These are phyloP conservation scores for Candida suzukii DNA, from an alignment of 805 yeast genomes.

Conservation along the genomic window DNA sequence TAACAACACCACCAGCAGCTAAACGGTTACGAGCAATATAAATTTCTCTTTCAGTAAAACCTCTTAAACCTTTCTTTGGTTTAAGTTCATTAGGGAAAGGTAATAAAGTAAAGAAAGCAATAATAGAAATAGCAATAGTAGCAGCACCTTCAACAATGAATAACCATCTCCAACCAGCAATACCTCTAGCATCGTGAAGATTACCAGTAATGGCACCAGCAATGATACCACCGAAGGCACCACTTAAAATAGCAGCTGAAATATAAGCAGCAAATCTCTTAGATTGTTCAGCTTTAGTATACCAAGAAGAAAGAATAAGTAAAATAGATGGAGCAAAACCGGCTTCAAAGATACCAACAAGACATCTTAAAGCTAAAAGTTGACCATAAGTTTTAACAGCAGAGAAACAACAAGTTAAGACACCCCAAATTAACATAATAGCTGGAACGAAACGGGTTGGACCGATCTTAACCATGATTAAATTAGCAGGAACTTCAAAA, in stretches of 20 bases:
- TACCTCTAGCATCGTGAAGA: conserved; percentile 37
- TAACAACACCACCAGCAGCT: conserved; percentile 44
- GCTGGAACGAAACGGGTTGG: conserved; percentile 32
- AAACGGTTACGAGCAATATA: conserved; percentile 43
- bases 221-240: conserved; percentile 24
- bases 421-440: conserved; percentile 31
- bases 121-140: conserved; percentile 28
- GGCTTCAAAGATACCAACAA: conserved; percentile 35
- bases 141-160: conserved; percentile 42
- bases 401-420: conserved; percentile 27
- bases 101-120: conserved; percentile 7
- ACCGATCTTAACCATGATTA: conserved; percentile 23
- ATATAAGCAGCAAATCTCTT: conserved; percentile 18
- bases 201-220: conserved; percentile 39
- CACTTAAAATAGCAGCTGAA: conserved; percentile 33
- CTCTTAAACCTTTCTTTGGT: conserved; percentile 20
- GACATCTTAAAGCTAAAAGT: conserved; percentile 24
- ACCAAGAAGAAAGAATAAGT: conserved; percentile 31
- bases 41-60: conserved; percentile 35
- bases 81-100: conserved; percentile 18
- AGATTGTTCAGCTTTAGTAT: conserved; percentile 28
- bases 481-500: conserved; percentile 34
- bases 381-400: conserved; percentile 20
- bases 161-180: conserved; percentile 45
- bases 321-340: conserved; percentile 36